Evolutionary conservation across 371 early-diverging fungal species (phyloP), one percentile per base, ranked within the genome.

Genomic region (Mortierella sp.): DNA sequence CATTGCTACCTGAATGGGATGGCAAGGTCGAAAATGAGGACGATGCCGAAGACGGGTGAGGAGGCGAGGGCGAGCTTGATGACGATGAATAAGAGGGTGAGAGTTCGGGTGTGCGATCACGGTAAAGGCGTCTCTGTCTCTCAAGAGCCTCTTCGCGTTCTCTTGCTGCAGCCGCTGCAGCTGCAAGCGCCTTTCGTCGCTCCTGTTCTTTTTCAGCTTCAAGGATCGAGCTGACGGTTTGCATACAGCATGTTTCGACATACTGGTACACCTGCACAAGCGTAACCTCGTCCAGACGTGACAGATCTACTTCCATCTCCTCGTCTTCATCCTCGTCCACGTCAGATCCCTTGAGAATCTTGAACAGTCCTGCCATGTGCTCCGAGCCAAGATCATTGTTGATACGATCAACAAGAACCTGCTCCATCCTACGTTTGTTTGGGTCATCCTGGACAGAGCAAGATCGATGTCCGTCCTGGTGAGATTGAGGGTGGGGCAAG

Each of bases 31-130:
- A 59, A 2, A 44, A 25, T 21, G 45, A 44, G 4, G 60, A 37
- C 30, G 60, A 59, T 37, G 37, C 37, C n/a, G 68, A 71, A 14
- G 76, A 71, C 16, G 76, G 68, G 25, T 70, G 72, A 30, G 69
- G 59, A 18, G 77, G 72, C 25, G 72, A 72, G n/a, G 77, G 63
- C 4, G 72, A 71, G 59, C 47, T 67, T 12, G 77, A 77, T 0
- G 77, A 77, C 11, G 62, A 72, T 0, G 72, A 68, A 15, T 77
- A 68, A 6, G 66, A 44, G 5, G 72, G 69, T 0, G 77, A 77
- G 11, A 77, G 66, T 44, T 72, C 77, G 2, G 77, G 77, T 0
- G 77, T 77, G 48, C 69, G 71, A 18, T 57, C 59, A 5, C 29
- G 21, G 23, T 52, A 66, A 23, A 48, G 57, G 26, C 67, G 68